Conservation (phyloP, 257 asterid species). For the Solanum virginianum region DNA sequence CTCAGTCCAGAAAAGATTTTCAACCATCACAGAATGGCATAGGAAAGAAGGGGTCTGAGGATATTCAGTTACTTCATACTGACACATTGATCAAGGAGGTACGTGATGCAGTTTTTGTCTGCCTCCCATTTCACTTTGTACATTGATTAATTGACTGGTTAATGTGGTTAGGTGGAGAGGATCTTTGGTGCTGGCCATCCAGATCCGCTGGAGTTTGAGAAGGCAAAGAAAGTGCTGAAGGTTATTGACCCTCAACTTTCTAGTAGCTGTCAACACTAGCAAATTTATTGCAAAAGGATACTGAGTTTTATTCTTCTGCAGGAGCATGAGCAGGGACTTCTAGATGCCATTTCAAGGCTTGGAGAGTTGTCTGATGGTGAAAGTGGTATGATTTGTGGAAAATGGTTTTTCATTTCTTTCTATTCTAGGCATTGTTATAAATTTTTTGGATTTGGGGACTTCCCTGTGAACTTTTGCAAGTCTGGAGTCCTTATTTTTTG, state of each 20-base stretch:
- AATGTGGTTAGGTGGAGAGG: constrained; percentile 64
- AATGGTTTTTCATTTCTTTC: not conserved
- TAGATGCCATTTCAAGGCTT: constrained; percentile 71
- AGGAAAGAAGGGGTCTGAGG: constrained; percentile 62
- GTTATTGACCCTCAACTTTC: constrained; percentile 21
- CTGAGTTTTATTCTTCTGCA: constrained; percentile 7
- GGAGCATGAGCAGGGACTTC: constrained; percentile 90
- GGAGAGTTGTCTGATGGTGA: constrained; percentile 80
- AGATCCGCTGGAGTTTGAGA: constrained; percentile 70
- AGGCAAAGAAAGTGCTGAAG: constrained; percentile 81
- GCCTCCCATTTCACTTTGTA: not conserved
- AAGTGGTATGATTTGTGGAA: constrained; percentile 39
- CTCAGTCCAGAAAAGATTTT: constrained; percentile 63
- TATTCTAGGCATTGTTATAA: not conserved
- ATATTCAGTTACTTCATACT: constrained; percentile 74
- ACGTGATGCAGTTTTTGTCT: not conserved
- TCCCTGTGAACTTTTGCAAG: not conserved
- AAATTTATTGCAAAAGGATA: not conserved
- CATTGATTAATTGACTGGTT: constrained; percentile 4
- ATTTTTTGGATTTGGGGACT: not conserved
- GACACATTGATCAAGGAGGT: constrained; percentile 84
- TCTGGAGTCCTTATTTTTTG: not conserved
- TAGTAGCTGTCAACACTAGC: not conserved
- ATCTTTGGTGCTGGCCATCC: constrained; percentile 54
- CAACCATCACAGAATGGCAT: constrained; percentile 62